These are phyloP conservation scores for Solanum commersonii DNA, from an alignment of 257 asterid genomes.

Conservation along the genomic window DNA sequence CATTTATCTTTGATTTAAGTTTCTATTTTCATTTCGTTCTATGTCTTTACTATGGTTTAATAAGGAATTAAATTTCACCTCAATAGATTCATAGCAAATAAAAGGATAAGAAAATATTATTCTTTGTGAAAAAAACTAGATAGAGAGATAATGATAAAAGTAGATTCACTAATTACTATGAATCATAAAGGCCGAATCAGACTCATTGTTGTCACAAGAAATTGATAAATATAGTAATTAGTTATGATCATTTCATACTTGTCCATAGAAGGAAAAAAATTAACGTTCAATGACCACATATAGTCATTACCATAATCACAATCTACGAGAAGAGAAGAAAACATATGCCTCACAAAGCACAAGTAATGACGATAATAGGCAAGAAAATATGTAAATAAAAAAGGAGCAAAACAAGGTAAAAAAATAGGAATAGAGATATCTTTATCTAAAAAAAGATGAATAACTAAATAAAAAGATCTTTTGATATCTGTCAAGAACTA, in stretches of 20 bases:
- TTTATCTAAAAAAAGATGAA: background rate
- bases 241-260: too few relatives aligned
- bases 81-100: background rate
- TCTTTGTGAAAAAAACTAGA: background rate
- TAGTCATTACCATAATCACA: background rate
- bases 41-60: background rate
- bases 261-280: background rate
- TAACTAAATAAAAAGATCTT: background rate
- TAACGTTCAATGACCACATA: background rate
- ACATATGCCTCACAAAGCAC: background rate
- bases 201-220: background rate
- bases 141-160: background rate
- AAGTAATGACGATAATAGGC: background rate
- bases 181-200: background rate
- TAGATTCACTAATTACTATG: background rate
- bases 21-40: too few relatives aligned
- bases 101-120: background rate
- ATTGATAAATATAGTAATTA: background rate
- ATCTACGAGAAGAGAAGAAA: background rate
- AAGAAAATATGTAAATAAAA: background rate
- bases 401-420: background rate
- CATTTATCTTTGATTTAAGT: background rate
- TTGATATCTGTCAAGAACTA: background rate
- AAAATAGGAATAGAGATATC: background rate
- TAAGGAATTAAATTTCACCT: background rate